These are phyloP conservation scores for Solanum infundibuliforme DNA, from an alignment of 257 asterid species.

Conservation along the genomic window DNA sequence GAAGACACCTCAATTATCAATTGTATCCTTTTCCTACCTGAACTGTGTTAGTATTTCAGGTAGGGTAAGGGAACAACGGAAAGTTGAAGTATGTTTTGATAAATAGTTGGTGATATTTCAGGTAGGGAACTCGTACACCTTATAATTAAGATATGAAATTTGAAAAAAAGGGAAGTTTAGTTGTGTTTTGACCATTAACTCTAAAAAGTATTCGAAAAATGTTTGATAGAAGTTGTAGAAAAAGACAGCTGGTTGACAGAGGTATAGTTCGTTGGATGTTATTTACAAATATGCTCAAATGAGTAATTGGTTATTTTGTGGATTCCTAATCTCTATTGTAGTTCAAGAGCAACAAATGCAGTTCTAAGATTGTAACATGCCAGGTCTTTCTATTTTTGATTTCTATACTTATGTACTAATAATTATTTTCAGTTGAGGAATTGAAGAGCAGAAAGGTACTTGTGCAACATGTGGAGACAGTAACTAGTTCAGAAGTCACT, in stretches of 20 bases:
- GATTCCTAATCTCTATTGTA: background rate
- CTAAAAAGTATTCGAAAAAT: background rate
- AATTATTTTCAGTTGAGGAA: conserved; percentile 40
- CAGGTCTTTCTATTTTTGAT: background rate
- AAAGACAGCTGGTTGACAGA: background rate
- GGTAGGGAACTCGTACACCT: background rate
- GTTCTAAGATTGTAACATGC: background rate
- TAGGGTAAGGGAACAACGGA: background rate
- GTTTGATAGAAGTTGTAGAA: background rate
- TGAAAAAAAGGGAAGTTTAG: background rate
- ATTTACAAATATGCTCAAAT: background rate
- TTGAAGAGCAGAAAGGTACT: conserved; percentile 51
- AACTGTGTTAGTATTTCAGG: background rate
- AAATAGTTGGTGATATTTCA: background rate
- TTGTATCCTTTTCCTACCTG: background rate
- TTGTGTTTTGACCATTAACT: background rate
- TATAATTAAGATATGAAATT: background rate
- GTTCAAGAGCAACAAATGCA: background rate
- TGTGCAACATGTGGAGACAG: conserved; percentile 76
- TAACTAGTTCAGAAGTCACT: conserved; percentile 48
- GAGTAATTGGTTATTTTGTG: background rate
- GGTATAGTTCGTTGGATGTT: background rate
- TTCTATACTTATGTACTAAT: background rate
- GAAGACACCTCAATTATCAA: background rate
- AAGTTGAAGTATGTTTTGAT: background rate